A percentile compares a stretch with the other conserved stretches of the same genome.
These are phyloP conservation scores for Puccinia hordei DNA, from an alignment of 1,284 basidiomycete genomes.

Conservation along the genomic window DNA sequence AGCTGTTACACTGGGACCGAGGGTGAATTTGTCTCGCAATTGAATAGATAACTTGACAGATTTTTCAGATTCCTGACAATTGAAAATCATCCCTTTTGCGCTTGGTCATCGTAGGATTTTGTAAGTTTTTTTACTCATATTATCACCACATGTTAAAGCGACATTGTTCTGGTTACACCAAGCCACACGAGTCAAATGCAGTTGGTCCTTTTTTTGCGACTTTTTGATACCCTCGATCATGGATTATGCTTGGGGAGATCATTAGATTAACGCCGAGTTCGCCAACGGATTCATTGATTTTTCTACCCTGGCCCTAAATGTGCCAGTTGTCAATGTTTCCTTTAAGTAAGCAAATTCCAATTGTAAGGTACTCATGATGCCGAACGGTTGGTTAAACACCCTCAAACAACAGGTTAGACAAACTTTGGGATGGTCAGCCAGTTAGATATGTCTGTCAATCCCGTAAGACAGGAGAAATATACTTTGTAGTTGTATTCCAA, in stretches of 20 bases:
- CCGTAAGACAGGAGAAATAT: slow-evolving; percentile 27
- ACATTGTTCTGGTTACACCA: background rate
- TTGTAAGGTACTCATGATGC: background rate
- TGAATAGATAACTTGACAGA: too few species aligned
- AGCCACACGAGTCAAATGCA: background rate
- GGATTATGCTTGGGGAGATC: background rate
- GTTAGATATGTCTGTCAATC: slow-evolving; percentile 71
- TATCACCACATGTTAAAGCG: background rate
- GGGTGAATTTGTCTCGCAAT: background rate
- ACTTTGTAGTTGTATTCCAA: slow-evolving; percentile 39
- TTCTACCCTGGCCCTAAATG: slow-evolving; percentile 19
- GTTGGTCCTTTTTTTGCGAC: background rate
- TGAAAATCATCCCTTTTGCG: background rate
- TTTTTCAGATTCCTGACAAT: background rate
- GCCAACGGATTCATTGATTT: slow-evolving; percentile 48
- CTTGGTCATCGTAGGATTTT: slow-evolving; percentile 11
- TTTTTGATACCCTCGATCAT: background rate
- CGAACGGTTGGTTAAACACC: background rate
- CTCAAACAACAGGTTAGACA: slow-evolving; percentile 71
- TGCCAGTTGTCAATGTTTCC: slow-evolving; percentile 35
- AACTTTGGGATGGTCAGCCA: slow-evolving; percentile 89
- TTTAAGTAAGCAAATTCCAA: slow-evolving; percentile 20
- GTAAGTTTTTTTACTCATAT: slow-evolving; percentile 3
- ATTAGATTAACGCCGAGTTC: slow-evolving; percentile 47
- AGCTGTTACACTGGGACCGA: slow-evolving; percentile 20